Conservation (phyloP, 2,329 filamentous ascomycete species). For the Botrytis aclada region DNA sequence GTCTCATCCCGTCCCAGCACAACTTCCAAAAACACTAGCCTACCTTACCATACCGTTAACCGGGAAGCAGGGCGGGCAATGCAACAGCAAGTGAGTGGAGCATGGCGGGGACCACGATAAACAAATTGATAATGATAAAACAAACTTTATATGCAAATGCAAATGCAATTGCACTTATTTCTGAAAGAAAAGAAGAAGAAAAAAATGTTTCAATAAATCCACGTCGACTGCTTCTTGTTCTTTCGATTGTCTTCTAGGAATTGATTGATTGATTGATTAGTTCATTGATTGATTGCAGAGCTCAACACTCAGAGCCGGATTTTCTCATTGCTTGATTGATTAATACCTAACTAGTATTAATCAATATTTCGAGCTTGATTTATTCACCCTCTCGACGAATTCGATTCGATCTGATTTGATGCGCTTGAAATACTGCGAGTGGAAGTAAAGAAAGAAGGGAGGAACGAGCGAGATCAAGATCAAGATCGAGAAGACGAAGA, state of each 20-base stretch:
- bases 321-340: background rate
- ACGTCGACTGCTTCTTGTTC: background rate
- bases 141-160: background rate
- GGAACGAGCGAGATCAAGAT: background rate
- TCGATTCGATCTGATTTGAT: no score
- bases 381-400: accelerated
- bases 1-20: background rate
- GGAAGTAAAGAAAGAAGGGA: background rate
- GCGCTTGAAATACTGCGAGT: background rate
- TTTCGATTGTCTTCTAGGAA: background rate
- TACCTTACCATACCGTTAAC: background rate
- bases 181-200: background rate
- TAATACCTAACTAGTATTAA: background rate
- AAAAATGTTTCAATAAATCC: background rate
- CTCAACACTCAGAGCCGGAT: background rate
- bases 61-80: background rate
- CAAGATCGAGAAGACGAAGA: background rate
- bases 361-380: background rate
- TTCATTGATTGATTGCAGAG: background rate
- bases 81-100: background rate
- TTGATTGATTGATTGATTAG: background rate
- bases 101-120: background rate
- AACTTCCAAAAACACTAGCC: background rate
- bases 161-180: background rate
- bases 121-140: background rate